Conservation (phyloP, 306 rosid species). For the Trifolium repens region DNA sequence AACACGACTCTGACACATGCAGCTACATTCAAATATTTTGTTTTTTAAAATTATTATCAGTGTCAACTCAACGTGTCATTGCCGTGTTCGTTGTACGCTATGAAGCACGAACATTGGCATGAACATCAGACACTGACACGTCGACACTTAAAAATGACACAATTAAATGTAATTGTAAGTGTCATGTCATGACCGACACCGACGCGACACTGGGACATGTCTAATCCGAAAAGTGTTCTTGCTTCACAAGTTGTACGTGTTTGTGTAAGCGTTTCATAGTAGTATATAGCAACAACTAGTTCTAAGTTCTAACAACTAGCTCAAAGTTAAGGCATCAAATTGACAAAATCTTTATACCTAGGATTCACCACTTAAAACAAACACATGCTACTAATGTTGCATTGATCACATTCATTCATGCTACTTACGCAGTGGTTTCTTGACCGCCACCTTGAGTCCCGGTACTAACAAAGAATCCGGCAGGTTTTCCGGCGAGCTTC, state of each 20-base stretch:
- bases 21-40: too few relatives aligned
- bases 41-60: not conserved
- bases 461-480: constrained; percentile 89
- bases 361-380: not conserved
- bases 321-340: constrained; percentile 17
- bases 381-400: not conserved
- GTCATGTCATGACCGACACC: too few relatives aligned
- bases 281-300: not conserved
- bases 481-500: constrained; percentile 93
- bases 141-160: too few relatives aligned
- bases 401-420: not conserved
- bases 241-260: not conserved
- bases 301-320: not conserved
- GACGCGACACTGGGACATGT: too few relatives aligned
- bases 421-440: constrained; percentile 90
- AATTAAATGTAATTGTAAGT: too few relatives aligned
- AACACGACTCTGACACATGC: too few relatives aligned
- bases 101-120: too few relatives aligned
- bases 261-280: not conserved
- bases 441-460: constrained; percentile 99
- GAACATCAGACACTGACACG: too few relatives aligned
- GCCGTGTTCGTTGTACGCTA: not conserved
- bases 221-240: too few relatives aligned
- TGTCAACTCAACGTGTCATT: not conserved
- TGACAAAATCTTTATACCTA: not conserved